Conservation (phyloP, 768 basidiomycete species). For the Neoboletus subvelutipes region DNA sequence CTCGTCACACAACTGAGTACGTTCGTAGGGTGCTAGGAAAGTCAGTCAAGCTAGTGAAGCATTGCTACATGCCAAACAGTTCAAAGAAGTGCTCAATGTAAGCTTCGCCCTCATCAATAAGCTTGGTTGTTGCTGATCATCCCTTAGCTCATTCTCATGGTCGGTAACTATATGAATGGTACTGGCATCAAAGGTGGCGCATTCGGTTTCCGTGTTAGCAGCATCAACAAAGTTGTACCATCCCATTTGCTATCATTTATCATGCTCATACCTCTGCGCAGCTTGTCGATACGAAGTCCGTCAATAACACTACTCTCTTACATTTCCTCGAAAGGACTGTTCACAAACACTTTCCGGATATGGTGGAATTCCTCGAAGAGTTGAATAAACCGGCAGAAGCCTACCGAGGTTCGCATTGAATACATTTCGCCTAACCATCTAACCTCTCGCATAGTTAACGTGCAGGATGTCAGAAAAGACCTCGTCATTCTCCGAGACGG, state of each 20-base stretch:
- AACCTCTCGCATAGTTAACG: slow-evolving; percentile 59
- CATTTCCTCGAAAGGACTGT: slow-evolving; percentile 94
- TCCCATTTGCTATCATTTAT: background rate
- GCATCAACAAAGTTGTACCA: slow-evolving; percentile 84
- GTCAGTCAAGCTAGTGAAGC: slow-evolving; percentile 78
- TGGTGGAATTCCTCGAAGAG: slow-evolving; percentile 88
- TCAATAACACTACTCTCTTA: slow-evolving; percentile 89
- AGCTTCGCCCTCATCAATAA: slow-evolving; percentile 21
- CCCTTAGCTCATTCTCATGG: slow-evolving; percentile 77
- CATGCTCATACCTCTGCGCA: slow-evolving; percentile 32
- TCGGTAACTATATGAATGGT: slow-evolving; percentile 99
- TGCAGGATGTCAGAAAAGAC: slow-evolving; percentile 81
- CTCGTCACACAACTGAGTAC: slow-evolving; percentile 8
- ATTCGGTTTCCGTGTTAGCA: slow-evolving; percentile 94
- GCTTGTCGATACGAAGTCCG: slow-evolving; percentile 97
- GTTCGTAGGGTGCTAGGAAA: slow-evolving; percentile 69
- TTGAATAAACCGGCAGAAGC: slow-evolving; percentile 88
- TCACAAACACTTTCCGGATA: slow-evolving; percentile 80
- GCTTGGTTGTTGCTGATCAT: slow-evolving; percentile 3
- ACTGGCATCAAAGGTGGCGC: slow-evolving; percentile 95
- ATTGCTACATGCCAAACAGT: slow-evolving; percentile 76
- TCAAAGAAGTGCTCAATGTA: slow-evolving; percentile 89
- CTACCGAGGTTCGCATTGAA: slow-evolving; percentile 68
- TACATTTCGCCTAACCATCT: background rate
- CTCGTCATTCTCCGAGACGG: slow-evolving; percentile 71